Percentiles rank a stretch among this genome's conserved stretches.
Evolutionary conservation across 2,329 filamentous ascomycete species (phyloP).

Genomic region (Venturia carpophila): DNA sequence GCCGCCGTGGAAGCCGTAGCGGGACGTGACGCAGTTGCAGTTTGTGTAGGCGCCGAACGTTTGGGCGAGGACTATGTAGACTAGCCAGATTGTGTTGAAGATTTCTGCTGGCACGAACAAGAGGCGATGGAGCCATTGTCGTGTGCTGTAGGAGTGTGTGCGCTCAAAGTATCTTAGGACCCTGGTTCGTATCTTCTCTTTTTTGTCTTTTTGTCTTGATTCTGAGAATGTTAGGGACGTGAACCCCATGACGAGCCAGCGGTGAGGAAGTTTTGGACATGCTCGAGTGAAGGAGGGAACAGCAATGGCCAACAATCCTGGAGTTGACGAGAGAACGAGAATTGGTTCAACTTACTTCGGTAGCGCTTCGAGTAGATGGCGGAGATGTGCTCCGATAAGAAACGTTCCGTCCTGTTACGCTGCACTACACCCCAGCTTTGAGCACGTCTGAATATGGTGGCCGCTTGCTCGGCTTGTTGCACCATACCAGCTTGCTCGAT

Average conservation of each 20-base stretch:
- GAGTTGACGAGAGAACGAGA: too few relatives aligned
- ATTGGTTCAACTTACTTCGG: neutral
- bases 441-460: neutral
- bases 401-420: neutral
- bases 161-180: neutral
- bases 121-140: conserved; percentile 17
- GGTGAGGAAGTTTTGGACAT: neutral
- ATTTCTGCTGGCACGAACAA: conserved; percentile 18
- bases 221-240: neutral
- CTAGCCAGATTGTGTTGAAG: conserved; percentile 16
- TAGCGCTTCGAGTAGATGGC: neutral
- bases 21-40: conserved; percentile 17
- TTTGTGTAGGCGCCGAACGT: conserved; percentile 18
- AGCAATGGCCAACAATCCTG: too few relatives aligned
- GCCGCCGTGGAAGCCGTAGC: conserved; percentile 16
- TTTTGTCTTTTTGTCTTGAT: neutral
- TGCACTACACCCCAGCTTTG: neutral
- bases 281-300: neutral
- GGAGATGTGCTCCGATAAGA: neutral
- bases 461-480: neutral
- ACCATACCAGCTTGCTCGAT: neutral
- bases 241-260: neutral
- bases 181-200: conserved; percentile 4
- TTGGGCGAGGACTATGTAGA: conserved; percentile 17
- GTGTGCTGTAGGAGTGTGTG: conserved; percentile 7